Conservation (phyloP, 805 yeast genomes). For the Yamadazyma tumulicola region DNA sequence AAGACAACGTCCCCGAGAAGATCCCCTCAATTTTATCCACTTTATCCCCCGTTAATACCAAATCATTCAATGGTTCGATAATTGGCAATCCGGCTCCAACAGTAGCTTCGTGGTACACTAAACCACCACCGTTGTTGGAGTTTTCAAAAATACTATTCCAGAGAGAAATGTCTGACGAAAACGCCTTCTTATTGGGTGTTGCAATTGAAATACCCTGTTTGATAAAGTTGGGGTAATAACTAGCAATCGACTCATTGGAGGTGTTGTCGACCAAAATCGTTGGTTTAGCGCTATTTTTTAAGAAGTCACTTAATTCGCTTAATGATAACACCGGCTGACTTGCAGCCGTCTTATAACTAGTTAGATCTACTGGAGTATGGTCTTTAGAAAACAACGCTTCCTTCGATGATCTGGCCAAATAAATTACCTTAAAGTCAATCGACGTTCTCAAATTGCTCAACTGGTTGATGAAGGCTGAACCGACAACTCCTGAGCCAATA, state of each 20-base stretch:
- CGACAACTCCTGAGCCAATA: slow-evolving; percentile 89
- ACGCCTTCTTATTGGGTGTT: slow-evolving; percentile 98
- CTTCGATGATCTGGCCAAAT: slow-evolving; percentile 67
- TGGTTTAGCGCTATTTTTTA: slow-evolving; percentile 67
- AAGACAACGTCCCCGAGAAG: slow-evolving; percentile 92
- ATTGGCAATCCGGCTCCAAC: slow-evolving; percentile 99
- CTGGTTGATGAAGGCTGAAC: slow-evolving; percentile 85
- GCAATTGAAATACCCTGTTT: slow-evolving; percentile 85
- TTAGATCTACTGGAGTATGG: slow-evolving; percentile 66
- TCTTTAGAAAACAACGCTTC: slow-evolving; percentile 67
- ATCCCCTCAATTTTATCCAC: slow-evolving; percentile 92
- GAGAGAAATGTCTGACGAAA: slow-evolving; percentile 66
- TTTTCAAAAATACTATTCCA: slow-evolving; percentile 74
- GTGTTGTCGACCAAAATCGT: slow-evolving; percentile 92
- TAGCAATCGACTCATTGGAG: slow-evolving; percentile 75
- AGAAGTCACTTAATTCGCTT: slow-evolving; percentile 56
- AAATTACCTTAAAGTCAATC: slow-evolving; percentile 70
- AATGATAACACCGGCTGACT: slow-evolving; percentile 50
- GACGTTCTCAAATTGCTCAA: slow-evolving; percentile 58
- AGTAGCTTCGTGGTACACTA: slow-evolving; percentile 96
- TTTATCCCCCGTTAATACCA: slow-evolving; percentile 90
- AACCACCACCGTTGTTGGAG: slow-evolving; percentile 55
- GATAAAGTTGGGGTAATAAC: slow-evolving; percentile 71
- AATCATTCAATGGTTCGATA: slow-evolving; percentile 81
- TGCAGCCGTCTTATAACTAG: slow-evolving; percentile 52